phyloP scores from a whole-genome alignment of 2,329 filamentous ascomycete genomes.

The Calonectria honghensis region DNA sequence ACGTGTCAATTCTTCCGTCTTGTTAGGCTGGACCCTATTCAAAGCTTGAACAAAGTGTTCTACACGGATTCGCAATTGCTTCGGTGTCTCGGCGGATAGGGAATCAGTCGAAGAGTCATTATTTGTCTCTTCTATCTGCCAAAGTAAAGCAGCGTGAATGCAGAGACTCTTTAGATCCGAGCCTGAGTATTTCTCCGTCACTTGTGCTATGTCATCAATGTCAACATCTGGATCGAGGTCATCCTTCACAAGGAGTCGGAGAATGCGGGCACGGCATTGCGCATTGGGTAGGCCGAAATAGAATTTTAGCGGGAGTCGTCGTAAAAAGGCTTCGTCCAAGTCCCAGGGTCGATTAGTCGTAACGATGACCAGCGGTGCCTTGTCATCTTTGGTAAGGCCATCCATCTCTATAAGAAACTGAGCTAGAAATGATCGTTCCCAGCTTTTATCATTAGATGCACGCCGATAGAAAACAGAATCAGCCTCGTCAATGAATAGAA shows the following conservation, averaged over 20 bases:
- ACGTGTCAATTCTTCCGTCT: not conserved
- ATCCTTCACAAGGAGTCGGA: not conserved
- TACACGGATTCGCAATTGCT: not conserved
- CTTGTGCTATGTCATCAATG: not conserved
- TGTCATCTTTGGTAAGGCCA: not conserved
- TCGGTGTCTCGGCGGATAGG: not conserved
- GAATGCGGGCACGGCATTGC: not conserved
- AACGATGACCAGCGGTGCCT: not conserved
- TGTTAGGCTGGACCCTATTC: not conserved
- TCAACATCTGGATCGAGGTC: not conserved
- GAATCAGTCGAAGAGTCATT: not conserved
- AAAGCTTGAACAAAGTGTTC: not conserved
- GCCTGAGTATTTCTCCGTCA: not conserved
- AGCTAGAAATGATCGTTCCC: not conserved
- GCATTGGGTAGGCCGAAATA: not conserved
- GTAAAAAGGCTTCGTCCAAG: not conserved
- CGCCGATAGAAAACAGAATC: slow-evolving; percentile 18
- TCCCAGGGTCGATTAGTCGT: not conserved
- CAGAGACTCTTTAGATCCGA: slow-evolving; percentile 8
- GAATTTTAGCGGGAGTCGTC: not conserved
- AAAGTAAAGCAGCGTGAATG: slow-evolving; percentile 34
- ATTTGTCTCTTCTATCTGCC: not conserved
- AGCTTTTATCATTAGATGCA: not conserved
- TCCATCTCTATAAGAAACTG: slow-evolving; percentile 2
- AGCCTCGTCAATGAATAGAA: slow-evolving; percentile 32